phyloP scores from a whole-genome alignment of 306 rosid species.

The Dalbergia oliveri region DNA sequence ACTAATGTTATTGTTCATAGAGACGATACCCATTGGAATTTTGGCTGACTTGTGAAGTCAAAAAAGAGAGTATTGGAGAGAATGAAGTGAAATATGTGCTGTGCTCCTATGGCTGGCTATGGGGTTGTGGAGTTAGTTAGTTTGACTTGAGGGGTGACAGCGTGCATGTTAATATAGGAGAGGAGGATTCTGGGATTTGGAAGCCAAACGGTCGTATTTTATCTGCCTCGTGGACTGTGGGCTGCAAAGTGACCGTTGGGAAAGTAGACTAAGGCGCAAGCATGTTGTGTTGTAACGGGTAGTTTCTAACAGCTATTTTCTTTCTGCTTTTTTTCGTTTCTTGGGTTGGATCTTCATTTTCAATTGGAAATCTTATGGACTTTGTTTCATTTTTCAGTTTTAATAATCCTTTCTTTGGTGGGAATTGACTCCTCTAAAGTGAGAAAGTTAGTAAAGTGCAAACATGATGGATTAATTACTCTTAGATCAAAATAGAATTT shows the following conservation, averaged over 20 bases:
- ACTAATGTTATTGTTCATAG: conserved; percentile 3
- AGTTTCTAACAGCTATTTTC: background rate
- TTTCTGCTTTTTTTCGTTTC: background rate
- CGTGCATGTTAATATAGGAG: background rate
- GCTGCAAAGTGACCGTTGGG: background rate
- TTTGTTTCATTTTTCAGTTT: no score
- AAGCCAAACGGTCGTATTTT: background rate
- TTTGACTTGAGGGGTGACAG: background rate
- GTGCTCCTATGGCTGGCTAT: no score
- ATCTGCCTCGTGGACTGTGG: no score
- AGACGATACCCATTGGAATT: conserved; percentile 54
- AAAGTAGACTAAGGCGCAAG: background rate
- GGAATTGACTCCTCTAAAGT: no score
- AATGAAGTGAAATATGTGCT: background rate
- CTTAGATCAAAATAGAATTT: no score
- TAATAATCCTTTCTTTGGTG: background rate
- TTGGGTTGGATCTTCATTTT: background rate
- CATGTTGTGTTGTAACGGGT: background rate
- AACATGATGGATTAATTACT: no score
- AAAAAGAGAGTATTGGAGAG: background rate
- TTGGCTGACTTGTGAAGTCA: background rate
- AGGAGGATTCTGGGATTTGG: background rate
- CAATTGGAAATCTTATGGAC: no score
- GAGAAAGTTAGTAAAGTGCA: no score
- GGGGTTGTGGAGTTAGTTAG: background rate